A percentile compares a stretch with the other conserved stretches of the same genome.
These are phyloP conservation scores for Calonectria henricotiae DNA, from an alignment of 2,329 filamentous ascomycete genomes.

Conservation along the genomic window DNA sequence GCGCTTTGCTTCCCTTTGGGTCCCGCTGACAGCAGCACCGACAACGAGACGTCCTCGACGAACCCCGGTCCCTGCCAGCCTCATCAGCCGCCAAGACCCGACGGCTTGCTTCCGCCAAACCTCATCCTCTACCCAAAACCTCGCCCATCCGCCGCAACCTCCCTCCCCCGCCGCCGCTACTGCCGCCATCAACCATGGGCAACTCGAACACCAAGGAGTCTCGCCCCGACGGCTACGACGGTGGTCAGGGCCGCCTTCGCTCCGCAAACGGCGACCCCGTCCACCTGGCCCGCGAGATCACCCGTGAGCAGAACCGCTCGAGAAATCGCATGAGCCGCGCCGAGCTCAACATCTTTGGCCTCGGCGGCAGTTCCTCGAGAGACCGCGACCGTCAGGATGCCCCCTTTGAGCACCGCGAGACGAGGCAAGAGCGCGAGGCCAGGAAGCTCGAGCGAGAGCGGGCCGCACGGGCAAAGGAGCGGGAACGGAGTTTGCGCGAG, in stretches of 20 bases:
- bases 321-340: constrained; percentile 59
- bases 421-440: constrained; percentile 91
- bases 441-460: constrained; percentile 88
- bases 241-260: constrained; percentile 47
- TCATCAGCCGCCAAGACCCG: constrained; percentile 28
- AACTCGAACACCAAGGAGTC: constrained; percentile 62
- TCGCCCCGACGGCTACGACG: constrained; percentile 53
- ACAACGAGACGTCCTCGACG: constrained; percentile 25
- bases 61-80: constrained; percentile 38
- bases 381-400: constrained; percentile 60
- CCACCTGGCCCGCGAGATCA: constrained; percentile 46
- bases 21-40: constrained; percentile 31
- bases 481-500: constrained; percentile 90
- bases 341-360: constrained; percentile 66
- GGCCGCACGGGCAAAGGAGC: constrained; percentile 82
- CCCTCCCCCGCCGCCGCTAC: constrained; percentile 25
- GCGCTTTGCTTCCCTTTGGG: constrained; percentile 21
- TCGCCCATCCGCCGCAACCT: constrained; percentile 28
- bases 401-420: constrained; percentile 82
- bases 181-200: constrained; percentile 54
- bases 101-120: constrained; percentile 22
- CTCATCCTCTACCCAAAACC: constrained; percentile 31
- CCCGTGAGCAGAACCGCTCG: constrained; percentile 46
- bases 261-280: constrained; percentile 45
- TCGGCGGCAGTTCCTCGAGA: constrained; percentile 60